phyloP scores from a whole-genome alignment of 2,329 filamentous ascomycete species.

The Trichoderma hamatum region DNA sequence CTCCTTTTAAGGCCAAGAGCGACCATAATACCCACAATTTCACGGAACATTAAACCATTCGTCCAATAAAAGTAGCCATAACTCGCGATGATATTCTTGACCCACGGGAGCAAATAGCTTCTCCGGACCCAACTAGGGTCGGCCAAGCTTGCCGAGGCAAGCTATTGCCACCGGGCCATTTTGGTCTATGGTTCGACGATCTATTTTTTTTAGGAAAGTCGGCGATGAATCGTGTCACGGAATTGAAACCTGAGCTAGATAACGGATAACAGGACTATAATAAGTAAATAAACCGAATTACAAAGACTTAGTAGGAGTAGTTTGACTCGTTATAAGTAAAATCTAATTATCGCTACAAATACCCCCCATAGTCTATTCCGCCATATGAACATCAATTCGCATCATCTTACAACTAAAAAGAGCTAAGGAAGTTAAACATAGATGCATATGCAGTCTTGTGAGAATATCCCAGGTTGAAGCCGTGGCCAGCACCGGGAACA shows the following conservation, averaged over 20 bases:
- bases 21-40: background rate
- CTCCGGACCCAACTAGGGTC: background rate
- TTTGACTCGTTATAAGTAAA: too few relatives aligned
- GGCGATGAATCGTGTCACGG: background rate
- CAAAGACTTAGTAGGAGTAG: too few relatives aligned
- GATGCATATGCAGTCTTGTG: conserved; percentile 39
- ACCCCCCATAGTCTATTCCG: background rate
- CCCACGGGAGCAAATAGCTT: background rate
- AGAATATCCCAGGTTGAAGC: conserved; percentile 52
- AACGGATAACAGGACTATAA: background rate
- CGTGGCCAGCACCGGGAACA: conserved; percentile 55
- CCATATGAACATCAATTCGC: background rate
- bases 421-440: conserved; percentile 44
- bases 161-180: background rate
- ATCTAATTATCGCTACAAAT: background rate
- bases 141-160: background rate
- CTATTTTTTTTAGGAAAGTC: background rate
- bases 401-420: background rate
- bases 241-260: too few relatives aligned
- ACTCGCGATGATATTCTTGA: background rate
- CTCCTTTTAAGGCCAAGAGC: background rate
- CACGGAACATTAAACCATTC: background rate
- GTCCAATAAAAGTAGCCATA: background rate
- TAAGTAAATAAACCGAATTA: background rate
- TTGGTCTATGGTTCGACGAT: background rate